These are phyloP conservation scores for Pestalotiopsis sp. DNA, from an alignment of 2,329 filamentous ascomycete species.

Conservation along the genomic window DNA sequence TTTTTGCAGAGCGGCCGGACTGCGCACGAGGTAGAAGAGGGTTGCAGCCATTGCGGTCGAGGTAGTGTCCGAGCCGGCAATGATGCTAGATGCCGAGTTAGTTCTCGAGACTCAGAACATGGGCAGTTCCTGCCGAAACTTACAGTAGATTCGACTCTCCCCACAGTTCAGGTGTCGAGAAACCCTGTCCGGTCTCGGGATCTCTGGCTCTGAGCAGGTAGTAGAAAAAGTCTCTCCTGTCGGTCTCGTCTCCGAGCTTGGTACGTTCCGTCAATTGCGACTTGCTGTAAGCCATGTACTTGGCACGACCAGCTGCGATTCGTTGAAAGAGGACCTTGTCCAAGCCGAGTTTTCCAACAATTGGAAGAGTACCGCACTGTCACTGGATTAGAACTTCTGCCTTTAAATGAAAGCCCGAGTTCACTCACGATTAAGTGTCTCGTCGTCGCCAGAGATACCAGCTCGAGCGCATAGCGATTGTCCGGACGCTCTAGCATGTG, in stretches of 20 bases:
- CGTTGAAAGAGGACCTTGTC: constrained; percentile 69
- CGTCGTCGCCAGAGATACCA: constrained; percentile 69
- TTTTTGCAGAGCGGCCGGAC: constrained; percentile 46
- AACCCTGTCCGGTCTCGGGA: constrained; percentile 69
- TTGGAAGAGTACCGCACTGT: constrained; percentile 73
- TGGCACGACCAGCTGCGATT: constrained; percentile 66
- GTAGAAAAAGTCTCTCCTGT: constrained; percentile 76
- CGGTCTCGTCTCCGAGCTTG: constrained; percentile 64
- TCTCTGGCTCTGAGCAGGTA: constrained; percentile 73
- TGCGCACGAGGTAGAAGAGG: constrained; percentile 63
- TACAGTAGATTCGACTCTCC: constrained; percentile 69
- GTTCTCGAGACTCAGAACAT: neutral
- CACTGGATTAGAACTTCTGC: neutral
- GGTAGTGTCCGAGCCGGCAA: constrained; percentile 72
- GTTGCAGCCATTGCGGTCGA: constrained; percentile 68
- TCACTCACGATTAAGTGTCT: constrained; percentile 66
- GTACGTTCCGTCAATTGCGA: constrained; percentile 67
- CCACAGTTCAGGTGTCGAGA: constrained; percentile 68
- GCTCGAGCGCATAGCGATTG: constrained; percentile 66
- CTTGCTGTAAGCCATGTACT: constrained; percentile 73
- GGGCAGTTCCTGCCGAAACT: constrained; percentile 23
- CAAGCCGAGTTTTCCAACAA: constrained; percentile 65
- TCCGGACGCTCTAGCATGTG: constrained; percentile 61
- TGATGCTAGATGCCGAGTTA: constrained; percentile 49
- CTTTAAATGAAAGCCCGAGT: no score